A percentile compares a stretch with the other conserved stretches of the same genome.
phyloP scores from a whole-genome alignment of 2,329 filamentous ascomycete species.

The Fusarium solani-melongenae region DNA sequence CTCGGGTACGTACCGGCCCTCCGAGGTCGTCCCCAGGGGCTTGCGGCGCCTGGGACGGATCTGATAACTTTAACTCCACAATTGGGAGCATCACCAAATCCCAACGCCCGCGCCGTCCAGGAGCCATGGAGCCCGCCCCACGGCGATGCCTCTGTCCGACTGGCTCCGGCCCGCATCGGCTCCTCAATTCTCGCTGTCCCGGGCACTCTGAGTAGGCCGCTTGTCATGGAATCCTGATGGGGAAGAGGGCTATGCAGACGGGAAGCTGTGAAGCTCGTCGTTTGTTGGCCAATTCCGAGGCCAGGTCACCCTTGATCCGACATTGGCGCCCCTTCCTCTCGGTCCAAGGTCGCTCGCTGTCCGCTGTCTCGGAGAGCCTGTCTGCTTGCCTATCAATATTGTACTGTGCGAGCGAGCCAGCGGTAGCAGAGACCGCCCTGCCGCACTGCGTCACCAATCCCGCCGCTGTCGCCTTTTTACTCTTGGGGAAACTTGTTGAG shows the following conservation, averaged over 20 bases:
- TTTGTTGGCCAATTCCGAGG: not conserved
- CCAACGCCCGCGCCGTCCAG: constrained; percentile 17
- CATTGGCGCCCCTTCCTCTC: constrained; percentile 15
- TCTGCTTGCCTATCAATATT: not conserved
- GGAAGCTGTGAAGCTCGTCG: not conserved
- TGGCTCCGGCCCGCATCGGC: constrained; percentile 12
- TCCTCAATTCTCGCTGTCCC: constrained; percentile 5
- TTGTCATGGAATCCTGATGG: constrained; percentile 22
- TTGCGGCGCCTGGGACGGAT: constrained; percentile 38
- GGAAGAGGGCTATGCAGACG: constrained; percentile 3
- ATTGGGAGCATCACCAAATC: constrained; percentile 14
- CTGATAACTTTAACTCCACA: constrained; percentile 48
- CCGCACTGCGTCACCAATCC: constrained; percentile 14
- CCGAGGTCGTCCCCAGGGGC: constrained; percentile 13
- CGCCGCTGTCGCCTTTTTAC: not conserved
- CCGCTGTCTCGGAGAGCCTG: not conserved
- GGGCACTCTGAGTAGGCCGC: constrained; percentile 2
- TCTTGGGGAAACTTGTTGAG: not conserved
- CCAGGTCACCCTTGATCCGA: constrained; percentile 29
- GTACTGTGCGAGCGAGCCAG: constrained; percentile 18
- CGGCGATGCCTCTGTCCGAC: constrained; percentile 16
- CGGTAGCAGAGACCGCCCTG: not conserved
- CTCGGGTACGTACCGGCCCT: not conserved
- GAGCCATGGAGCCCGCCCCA: constrained; percentile 32
- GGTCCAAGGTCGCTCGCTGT: constrained; percentile 1